A percentile compares a stretch with the other conserved stretches of the same genome.
Evolutionary conservation across 129 eudicot species (phyloP).

Genomic region (Chrysanthemum seticuspe): DNA sequence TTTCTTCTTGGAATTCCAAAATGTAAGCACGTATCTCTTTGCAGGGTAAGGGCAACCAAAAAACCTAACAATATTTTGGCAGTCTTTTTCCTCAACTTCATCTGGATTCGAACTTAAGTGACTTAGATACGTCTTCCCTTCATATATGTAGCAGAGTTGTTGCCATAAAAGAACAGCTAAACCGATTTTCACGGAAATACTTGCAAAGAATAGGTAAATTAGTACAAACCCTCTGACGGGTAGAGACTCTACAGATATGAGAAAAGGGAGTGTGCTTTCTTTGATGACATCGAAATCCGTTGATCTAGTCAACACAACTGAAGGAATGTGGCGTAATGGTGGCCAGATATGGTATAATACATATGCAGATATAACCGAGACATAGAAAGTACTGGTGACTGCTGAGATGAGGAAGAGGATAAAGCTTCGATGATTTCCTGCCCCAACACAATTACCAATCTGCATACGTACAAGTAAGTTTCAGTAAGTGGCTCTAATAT

Average conservation of each 20-base stretch:
- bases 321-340: constrained; percentile 37
- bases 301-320: constrained; percentile 23
- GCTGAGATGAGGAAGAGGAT: constrained; percentile 78
- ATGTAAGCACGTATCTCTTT: constrained; percentile 47
- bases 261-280: constrained; percentile 44
- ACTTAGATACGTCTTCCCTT: constrained; percentile 80
- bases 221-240: constrained; percentile 75
- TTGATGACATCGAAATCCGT: constrained; percentile 27
- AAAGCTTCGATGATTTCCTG: constrained; percentile 81
- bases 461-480: constrained; percentile 29
- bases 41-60: constrained; percentile 61
- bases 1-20: constrained; percentile 62
- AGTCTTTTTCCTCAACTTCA: constrained; percentile 59
- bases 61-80: constrained; percentile 67
- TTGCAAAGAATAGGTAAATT: constrained; percentile 78
- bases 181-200: constrained; percentile 74
- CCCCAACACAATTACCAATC: constrained; percentile 98
- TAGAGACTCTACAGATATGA: constrained; percentile 56
- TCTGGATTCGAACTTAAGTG: constrained; percentile 50
- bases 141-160: constrained; percentile 70
- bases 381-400: constrained; percentile 64
- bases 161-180: constrained; percentile 91
- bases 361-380: constrained; percentile 53
- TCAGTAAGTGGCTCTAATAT: background rate
- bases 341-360: constrained; percentile 61